Conservation (phyloP, 495 filamentous ascomycete species). For the Tetracladium setigerum region DNA sequence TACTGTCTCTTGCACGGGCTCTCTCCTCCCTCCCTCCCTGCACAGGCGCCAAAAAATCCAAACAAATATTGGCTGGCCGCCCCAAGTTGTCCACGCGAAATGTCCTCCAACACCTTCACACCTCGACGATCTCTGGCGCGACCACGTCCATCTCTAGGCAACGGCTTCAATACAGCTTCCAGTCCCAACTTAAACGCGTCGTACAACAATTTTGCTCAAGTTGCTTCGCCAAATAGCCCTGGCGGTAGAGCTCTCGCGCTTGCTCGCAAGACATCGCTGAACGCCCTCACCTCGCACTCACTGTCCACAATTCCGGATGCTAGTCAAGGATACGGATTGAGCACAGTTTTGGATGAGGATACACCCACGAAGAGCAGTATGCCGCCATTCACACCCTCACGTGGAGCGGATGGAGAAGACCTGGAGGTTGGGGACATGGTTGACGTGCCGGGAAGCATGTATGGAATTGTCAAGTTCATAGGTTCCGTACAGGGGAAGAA, state of each 20-base stretch:
- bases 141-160: conserved; percentile 31
- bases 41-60: no score
- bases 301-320: conserved; percentile 55
- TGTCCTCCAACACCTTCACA: conserved; percentile 21
- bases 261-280: conserved; percentile 58
- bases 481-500: conserved; percentile 83
- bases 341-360: conserved; percentile 38
- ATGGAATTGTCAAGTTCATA: conserved; percentile 82
- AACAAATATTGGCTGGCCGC: no score
- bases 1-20: no score
- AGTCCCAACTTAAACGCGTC: conserved; percentile 48
- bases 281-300: conserved; percentile 52
- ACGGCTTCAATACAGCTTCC: conserved; percentile 47
- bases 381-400: conserved; percentile 27
- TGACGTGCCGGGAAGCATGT: conserved; percentile 92
- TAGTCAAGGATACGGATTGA: conserved; percentile 48
- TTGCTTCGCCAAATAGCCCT: conserved; percentile 24
- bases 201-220: conserved; percentile 32
- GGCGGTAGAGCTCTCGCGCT: conserved; percentile 34
- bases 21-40: no score
- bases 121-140: conserved; percentile 34
- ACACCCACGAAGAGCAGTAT: conserved; percentile 30
- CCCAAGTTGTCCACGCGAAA: no score
- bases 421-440: conserved; percentile 82
- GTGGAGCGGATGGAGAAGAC: conserved; percentile 33